Percentiles rank a stretch among this genome's conserved stretches.
Conservation (phyloP, 73 alveolate species). For the Paramecium octaurelia region DNA sequence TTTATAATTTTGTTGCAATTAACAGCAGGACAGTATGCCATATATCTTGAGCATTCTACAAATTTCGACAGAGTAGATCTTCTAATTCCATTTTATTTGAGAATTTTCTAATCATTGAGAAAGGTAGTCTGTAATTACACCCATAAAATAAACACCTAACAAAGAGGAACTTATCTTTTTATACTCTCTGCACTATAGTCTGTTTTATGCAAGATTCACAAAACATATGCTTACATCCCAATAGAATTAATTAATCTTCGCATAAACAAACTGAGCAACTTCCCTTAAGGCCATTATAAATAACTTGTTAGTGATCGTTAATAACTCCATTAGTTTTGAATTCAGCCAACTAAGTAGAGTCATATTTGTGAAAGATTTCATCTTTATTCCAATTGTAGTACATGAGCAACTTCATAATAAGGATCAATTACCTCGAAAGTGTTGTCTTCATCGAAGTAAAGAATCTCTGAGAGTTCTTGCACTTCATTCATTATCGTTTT, state of each 20-base stretch:
- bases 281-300: neutral
- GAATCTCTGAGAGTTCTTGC: neutral
- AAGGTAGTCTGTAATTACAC: neutral
- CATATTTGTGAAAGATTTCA: neutral
- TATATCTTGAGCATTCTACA: neutral
- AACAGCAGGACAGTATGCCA: constrained; percentile 17
- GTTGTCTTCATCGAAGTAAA: neutral
- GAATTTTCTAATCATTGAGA: neutral
- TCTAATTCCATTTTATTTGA: neutral
- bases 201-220: neutral
- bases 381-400: constrained; percentile 5
- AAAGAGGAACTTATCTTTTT: neutral
- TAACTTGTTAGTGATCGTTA: neutral
- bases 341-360: neutral
- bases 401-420: neutral
- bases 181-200: neutral
- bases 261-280: neutral
- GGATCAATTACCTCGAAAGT: neutral
- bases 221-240: neutral
- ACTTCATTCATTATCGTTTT: neutral
- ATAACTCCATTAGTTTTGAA: neutral
- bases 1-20: neutral
- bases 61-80: neutral
- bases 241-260: neutral
- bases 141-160: neutral